phyloP scores from a whole-genome alignment of 495 filamentous ascomycete species.

The Chaetomium tenue region DNA sequence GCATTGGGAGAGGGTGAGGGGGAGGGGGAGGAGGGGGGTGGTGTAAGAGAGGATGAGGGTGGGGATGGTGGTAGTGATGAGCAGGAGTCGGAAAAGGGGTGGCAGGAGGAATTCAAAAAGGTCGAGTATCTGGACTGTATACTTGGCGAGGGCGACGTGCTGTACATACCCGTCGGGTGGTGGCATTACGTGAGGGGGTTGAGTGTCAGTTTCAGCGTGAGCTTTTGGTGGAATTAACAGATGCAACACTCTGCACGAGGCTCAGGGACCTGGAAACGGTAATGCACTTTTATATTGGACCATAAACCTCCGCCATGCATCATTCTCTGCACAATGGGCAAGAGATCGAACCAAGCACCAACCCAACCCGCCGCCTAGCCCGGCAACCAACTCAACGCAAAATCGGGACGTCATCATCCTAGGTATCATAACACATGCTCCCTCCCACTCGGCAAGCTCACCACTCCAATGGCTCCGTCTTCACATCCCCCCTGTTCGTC shows the following conservation, averaged over 20 bases:
- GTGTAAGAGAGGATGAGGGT: not conserved
- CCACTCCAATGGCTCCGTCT: slow-evolving; percentile 91
- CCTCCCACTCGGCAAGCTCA: slow-evolving; percentile 34
- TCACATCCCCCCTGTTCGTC: slow-evolving; percentile 84
- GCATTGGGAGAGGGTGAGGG: too few species aligned
- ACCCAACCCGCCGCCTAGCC: not conserved
- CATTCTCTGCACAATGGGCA: slow-evolving; percentile 3
- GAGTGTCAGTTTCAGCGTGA: slow-evolving; percentile 88
- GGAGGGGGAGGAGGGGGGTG: slow-evolving; percentile 16
- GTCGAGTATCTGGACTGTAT: slow-evolving; percentile 76
- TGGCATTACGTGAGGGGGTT: slow-evolving; percentile 96
- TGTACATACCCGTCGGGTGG: slow-evolving; percentile 95
- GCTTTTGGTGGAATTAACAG: slow-evolving; percentile 88
- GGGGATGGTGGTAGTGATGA: slow-evolving; percentile 40
- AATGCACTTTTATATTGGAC: slow-evolving; percentile 1
- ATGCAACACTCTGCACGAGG: not conserved
- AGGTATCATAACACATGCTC: slow-evolving; percentile 16
- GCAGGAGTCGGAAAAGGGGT: slow-evolving; percentile 65
- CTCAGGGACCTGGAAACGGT: not conserved
- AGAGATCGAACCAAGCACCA: not conserved
- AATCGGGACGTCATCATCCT: not conserved
- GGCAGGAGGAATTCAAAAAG: slow-evolving; percentile 53
- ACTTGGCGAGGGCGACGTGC: slow-evolving; percentile 72
- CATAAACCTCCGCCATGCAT: slow-evolving; percentile 5
- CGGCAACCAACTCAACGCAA: not conserved